phyloP scores from a whole-genome alignment of 176 grass and related monocot species.

The Bothriochloa decipiens region DNA sequence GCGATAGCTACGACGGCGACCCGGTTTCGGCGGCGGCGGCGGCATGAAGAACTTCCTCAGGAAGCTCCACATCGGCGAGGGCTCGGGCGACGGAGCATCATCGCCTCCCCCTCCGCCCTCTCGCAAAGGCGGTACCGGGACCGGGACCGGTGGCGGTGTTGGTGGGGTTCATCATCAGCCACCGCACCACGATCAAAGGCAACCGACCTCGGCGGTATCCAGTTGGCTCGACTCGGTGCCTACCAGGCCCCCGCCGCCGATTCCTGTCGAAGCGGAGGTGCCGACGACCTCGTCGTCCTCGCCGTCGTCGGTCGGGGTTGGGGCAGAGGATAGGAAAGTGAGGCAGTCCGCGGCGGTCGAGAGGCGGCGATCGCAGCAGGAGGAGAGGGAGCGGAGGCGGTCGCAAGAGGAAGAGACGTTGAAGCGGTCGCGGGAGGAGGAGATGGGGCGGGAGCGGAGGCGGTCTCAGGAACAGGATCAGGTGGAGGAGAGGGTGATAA shows the following conservation, averaged over 20 bases:
- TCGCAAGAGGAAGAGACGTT: neutral
- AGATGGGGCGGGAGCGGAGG: slow-evolving; percentile 37
- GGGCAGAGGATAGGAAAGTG: slow-evolving; percentile 25
- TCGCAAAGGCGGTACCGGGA: slow-evolving; percentile 33
- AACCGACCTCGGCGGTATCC: slow-evolving; percentile 52
- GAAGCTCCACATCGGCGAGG: slow-evolving; percentile 92
- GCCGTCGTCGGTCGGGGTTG: slow-evolving; percentile 5
- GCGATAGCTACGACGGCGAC: slow-evolving; percentile 43
- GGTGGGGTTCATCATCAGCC: slow-evolving; percentile 35
- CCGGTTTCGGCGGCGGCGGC: slow-evolving; percentile 10
- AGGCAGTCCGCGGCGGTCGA: slow-evolving; percentile 30
- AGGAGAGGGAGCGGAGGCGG: slow-evolving; percentile 41
- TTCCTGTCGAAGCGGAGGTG: slow-evolving; percentile 19
- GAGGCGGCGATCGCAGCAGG: slow-evolving; percentile 40
- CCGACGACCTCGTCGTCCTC: slow-evolving; percentile 37
- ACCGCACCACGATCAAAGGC: slow-evolving; percentile 51
- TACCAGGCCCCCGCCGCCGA: slow-evolving; percentile 38
- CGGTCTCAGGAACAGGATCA: slow-evolving; percentile 44
- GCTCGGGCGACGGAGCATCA: slow-evolving; percentile 45
- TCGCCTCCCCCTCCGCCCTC: slow-evolving; percentile 36
- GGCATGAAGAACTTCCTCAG: slow-evolving; percentile 96
- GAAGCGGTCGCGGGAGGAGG: slow-evolving; percentile 25
- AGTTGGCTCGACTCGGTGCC: slow-evolving; percentile 78
- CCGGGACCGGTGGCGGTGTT: neutral
- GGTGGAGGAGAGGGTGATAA: slow-evolving; percentile 65